These are phyloP conservation scores for Cyathus olla DNA, from an alignment of 1,284 basidiomycete species.

Conservation along the genomic window DNA sequence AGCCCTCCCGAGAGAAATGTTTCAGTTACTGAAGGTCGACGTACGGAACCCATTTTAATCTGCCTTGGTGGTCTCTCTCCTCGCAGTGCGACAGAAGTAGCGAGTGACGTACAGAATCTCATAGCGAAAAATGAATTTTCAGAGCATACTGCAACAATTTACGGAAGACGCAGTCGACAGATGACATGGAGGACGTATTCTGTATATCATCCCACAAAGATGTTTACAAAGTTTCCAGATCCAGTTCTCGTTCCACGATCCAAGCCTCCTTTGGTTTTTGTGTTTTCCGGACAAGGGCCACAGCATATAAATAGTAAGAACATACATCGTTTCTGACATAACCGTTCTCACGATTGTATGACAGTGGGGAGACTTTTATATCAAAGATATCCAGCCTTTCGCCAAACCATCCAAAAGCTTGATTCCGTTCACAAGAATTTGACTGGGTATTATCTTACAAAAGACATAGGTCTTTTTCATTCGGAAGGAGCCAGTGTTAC, in stretches of 20 bases:
- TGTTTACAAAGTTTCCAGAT: no score
- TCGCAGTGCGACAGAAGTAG: conserved; percentile 28
- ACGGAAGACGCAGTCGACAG: conserved; percentile 38
- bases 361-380: conserved; percentile 56
- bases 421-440: conserved; percentile 28
- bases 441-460: conserved; percentile 46
- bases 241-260: conserved; percentile 24
- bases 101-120: conserved; percentile 15
- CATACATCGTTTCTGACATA: background rate
- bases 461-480: conserved; percentile 42
- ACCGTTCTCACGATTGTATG: background rate
- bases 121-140: background rate
- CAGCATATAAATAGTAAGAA: conserved; percentile 48
- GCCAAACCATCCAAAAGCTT: conserved; percentile 32
- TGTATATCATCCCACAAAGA: conserved; percentile 10
- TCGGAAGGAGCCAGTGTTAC: background rate
- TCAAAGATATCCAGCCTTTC: conserved; percentile 42
- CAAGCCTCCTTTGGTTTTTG: conserved; percentile 43
- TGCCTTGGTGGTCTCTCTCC: conserved; percentile 50
- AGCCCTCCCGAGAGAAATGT: conserved; percentile 29
- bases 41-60: conserved; percentile 33
- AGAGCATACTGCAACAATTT: conserved; percentile 16
- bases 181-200: conserved; percentile 46
- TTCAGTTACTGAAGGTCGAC: background rate
- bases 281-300: conserved; percentile 55